Evolutionary conservation across 805 yeast genomes (phyloP), one percentile per base, ranked within the genome.

Genomic region (fission yeast (Schizosaccharomyces pombe)): DNA sequence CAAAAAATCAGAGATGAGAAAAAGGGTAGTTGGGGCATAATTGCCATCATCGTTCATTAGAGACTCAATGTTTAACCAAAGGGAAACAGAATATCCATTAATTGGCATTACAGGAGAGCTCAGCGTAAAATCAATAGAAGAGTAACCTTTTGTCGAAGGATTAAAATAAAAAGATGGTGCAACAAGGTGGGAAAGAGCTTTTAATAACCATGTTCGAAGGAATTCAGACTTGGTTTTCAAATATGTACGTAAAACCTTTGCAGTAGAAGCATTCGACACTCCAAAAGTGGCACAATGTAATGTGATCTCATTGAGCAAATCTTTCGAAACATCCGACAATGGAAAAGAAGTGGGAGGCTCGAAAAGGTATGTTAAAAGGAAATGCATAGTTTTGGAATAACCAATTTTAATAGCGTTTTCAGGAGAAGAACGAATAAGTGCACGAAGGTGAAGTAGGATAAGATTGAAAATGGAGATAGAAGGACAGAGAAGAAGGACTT

Each of bases 121-220:
- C 14, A 52, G 47, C 28, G 28, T 28, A 16, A 30, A 39, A 24
- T 39, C 39, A 12, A 33, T n/a, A 22, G 47, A 33, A 5, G 47
- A 16, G 30, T 30, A 32, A 39, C 47, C 47, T 39, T 39, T 52
- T 4, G 24, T 16, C 9, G 14, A n/a, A 43, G 49, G 49, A 24
- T 43, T 43, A n/a, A 43, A 52, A 47, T 39, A 43, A 1, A 39
- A n/a, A 32, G 30, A 47, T 9, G 54, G 33, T 43, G 54, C 12
- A 8, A 19, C 24, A 4, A n/a, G 16, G 16, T 19, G 14, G 39
- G 26, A 19, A 8, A 43, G 14, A 26, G 49, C 30, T 43, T 43
- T 12, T 14, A 5, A 5, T 5, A 43, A 8, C 49, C 49, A 43
- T 5, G 5, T 8, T 1, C 49, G 49, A 22, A 24, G 16, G 14